Base-by-base conservation (phyloP, 2,329 filamentous ascomycete species). In the Botrytis byssoidea region DNA sequence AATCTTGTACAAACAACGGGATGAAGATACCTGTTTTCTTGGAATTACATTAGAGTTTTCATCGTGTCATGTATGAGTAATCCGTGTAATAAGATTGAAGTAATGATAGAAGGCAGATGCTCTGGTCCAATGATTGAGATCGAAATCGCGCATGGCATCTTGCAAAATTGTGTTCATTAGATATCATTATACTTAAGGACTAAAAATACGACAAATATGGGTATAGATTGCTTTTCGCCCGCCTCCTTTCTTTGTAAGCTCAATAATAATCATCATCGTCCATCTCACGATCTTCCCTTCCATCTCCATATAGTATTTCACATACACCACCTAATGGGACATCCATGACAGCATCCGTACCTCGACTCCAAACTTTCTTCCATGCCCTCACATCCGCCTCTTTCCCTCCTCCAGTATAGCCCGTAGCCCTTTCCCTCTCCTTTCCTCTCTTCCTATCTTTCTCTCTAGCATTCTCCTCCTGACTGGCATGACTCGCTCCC, bases 311-410 rank as follows among this genome's bases (percentile, higher is more conserved):
- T 35, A 99, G 82, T 48, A 99, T 90, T 84, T 99, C 95, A 81
- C 95, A 98, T 2, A 98, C 95, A 0, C 95, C 96, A 16, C 94
- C 95, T 77, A 98, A 88, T 12, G 96, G 96, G 67, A 99, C 91
- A 84, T 99, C 96, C 93, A 99, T 93, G 12, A 98, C 96, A 1
- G 94, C 96, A 85, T 99, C 96, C 0, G 96, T 99, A 29, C 96
- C 94, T 78, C 93, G 91, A 79, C 90, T 94, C 96, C 96, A 99
- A 29, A 97, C 87, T 74, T 86, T 88, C 79, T 87, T 90, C 95
- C 96, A 98, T 80, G 94, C 88, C 76, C 77, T 75, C 4, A 79
- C 72, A 60, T 40, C 48, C 69, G 61, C 64, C 69, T 67, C 78
- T 77, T 82, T 61, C 25, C 57, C 51, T 80, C 83, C 82, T 74